A percentile compares a stretch with the other conserved stretches of the same genome.
phyloP scores from a whole-genome alignment of 2,329 filamentous ascomycete species.

The Spiromastix sp. region DNA sequence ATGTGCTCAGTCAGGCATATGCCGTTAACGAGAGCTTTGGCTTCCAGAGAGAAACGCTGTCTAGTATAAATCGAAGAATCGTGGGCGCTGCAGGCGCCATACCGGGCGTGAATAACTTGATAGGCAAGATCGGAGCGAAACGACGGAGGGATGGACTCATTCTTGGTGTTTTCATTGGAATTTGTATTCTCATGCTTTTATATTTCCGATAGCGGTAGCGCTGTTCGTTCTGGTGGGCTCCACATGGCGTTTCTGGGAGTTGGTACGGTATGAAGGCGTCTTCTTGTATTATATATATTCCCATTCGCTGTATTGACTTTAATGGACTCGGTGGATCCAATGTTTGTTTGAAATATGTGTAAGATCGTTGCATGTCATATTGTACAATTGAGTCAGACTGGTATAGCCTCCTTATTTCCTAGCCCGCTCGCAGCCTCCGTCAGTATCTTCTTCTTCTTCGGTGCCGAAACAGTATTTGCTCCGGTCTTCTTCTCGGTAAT shows the following conservation, averaged over 20 bases:
- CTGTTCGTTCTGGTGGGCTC: neutral
- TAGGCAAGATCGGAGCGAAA: conserved; percentile 85
- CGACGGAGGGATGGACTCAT: conserved; percentile 93
- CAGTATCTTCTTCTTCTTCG: too few relatives aligned
- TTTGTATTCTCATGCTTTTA: conserved; percentile 80
- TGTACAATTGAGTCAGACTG: too few relatives aligned
- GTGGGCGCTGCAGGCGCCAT: conserved; percentile 81
- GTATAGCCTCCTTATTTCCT: too few relatives aligned
- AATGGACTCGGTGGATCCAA: too few relatives aligned
- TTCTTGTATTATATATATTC: neutral
- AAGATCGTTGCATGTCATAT: too few relatives aligned
- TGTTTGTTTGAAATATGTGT: too few relatives aligned
- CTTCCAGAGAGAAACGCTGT: conserved; percentile 75
- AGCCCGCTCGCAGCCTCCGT: too few relatives aligned
- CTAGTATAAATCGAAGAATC: conserved; percentile 83
- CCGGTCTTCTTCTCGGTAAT: conserved; percentile 27
- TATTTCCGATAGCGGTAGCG: conserved; percentile 53
- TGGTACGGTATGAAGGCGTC: conserved; percentile 1
- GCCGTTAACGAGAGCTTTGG: conserved; percentile 89
- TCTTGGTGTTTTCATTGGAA: conserved; percentile 78
- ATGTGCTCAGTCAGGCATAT: conserved; percentile 88
- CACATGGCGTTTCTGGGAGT: neutral
- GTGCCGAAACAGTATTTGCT: too few relatives aligned
- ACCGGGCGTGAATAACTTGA: conserved; percentile 84
- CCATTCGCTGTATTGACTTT: too few relatives aligned